Base-by-base conservation (phyloP, 2,329 filamentous ascomycete species). In the Cladosporium sphaerospermum region DNA sequence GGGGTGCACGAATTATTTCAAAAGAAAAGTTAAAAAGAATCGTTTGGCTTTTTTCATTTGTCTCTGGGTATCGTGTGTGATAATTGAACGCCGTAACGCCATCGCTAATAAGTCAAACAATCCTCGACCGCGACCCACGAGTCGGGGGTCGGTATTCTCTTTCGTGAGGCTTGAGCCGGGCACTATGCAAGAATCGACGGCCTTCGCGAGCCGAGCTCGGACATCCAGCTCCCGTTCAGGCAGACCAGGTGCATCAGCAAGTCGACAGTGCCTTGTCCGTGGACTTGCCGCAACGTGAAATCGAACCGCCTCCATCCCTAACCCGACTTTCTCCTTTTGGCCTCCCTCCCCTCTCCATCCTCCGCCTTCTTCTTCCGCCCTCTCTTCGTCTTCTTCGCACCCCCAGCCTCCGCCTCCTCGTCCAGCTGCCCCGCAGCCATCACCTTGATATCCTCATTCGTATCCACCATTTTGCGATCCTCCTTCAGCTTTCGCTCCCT, bases 401-500 rank as follows among this genome's bases (percentile, higher is more conserved):
- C 40, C 41, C 60, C 78, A 64, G 78, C 77, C 59, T 80, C 77
- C 60, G 69, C 71, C 42, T 67, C 49, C 74, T 75, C 31, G 60
- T 85, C 84, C 48, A 73, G 81, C 64, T 85, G 80, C 59, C 91
- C 81, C 49, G 83, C 81, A 3, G 40, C 48, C 48, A 43, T 44
- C 14, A 32, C 42, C 40, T 44, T 44, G 31, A 51, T 16, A 51
- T 51, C 48, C 31, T 51, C 48, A 44, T 51, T 34, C 40, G 48
- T 51, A 37, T 44, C 31, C 31, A 51, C 48, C 48, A 51, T 53
- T 74, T 91, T 90, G 57, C 90, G 78, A 49, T 88, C 86, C 64
- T 86, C 82, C 68, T 93, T 93, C 57, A 97, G 83, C 66, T 90
- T 84, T 67, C 85, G 85, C 62, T 95, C 89, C 77, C 92, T 91